Percentiles rank a stretch among this genome's conserved stretches.
phyloP scores from a whole-genome alignment of 352 stramenopile species.

The Phytophthora pinifolia region DNA sequence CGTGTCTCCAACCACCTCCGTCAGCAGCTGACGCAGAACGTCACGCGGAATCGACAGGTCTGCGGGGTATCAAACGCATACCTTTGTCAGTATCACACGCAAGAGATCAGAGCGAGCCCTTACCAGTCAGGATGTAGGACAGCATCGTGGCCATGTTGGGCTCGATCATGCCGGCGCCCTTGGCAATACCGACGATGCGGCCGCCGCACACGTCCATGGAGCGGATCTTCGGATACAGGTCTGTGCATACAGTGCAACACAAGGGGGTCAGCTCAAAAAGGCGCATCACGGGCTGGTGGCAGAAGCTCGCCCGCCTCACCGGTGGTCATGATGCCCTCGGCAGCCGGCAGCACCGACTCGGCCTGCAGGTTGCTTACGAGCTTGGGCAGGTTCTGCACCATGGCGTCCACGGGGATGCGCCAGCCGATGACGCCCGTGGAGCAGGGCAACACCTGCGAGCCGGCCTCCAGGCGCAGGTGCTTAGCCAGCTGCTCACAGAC shows the following conservation, averaged over 20 bases:
- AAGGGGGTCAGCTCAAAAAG: neutral
- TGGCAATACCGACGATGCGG: constrained; percentile 97
- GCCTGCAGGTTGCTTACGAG: constrained; percentile 90
- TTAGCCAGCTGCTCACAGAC: constrained; percentile 93
- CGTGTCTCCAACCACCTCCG: constrained; percentile 80
- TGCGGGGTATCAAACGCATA: neutral
- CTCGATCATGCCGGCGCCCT: constrained; percentile 99
- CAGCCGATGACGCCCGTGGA: constrained; percentile 99
- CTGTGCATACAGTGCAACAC: constrained; percentile 22
- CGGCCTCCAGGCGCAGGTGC: constrained; percentile 82
- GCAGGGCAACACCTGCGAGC: constrained; percentile 91
- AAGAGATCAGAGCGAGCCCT: constrained; percentile 15
- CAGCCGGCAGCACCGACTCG: constrained; percentile 92
- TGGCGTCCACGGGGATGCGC: constrained; percentile 94
- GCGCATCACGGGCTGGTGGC: too few species aligned
- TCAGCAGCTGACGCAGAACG: constrained; percentile 74
- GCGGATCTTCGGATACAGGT: constrained; percentile 91
- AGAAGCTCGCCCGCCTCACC: constrained; percentile 30
- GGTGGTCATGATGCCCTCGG: constrained; percentile 98
- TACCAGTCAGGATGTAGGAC: constrained; percentile 84
- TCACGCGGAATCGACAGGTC: constrained; percentile 83
- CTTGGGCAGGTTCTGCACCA: constrained; percentile 76
- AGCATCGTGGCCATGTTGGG: constrained; percentile 96
- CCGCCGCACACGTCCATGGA: constrained; percentile 80
- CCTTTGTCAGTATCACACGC: constrained; percentile 6